These are phyloP conservation scores for Yamadazyma songkhlaensis DNA, from an alignment of 1,139 yeast species.

Conservation along the genomic window DNA sequence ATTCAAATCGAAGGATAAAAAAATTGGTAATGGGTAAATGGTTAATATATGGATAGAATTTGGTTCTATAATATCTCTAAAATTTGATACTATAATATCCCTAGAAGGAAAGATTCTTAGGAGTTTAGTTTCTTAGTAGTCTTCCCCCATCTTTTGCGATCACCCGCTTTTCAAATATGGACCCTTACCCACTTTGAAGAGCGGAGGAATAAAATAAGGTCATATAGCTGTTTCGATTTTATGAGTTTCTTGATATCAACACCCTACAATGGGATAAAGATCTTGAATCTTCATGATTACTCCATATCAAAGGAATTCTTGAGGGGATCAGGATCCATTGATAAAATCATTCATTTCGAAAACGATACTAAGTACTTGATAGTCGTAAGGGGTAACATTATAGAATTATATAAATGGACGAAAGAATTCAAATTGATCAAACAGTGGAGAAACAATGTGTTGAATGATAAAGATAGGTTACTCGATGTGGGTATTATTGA, in stretches of 20 bases:
- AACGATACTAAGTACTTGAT: constrained; percentile 21
- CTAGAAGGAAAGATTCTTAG: background rate
- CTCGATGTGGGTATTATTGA: constrained; percentile 27
- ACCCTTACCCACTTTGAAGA: no score
- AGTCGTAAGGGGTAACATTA: constrained; percentile 26
- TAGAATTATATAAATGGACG: constrained; percentile 27
- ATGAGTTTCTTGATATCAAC: constrained; percentile 9
- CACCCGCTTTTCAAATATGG: no score
- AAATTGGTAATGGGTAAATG: background rate
- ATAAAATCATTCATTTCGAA: constrained; percentile 6
- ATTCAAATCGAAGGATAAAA: no score
- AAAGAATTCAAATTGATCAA: constrained; percentile 19
- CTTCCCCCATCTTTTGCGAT: no score
- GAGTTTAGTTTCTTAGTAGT: background rate
- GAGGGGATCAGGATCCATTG: constrained; percentile 5
- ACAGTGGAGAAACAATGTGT: constrained; percentile 35
- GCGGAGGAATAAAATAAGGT: no score
- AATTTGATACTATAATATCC: background rate
- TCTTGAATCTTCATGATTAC: background rate
- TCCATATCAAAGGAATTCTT: constrained; percentile 6
- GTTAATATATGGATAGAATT: constrained; percentile 1
- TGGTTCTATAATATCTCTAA: background rate
- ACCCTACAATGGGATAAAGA: constrained; percentile 6
- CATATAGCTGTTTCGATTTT: background rate
- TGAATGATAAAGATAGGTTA: constrained; percentile 14